Evolutionary conservation across 2,329 filamentous ascomycete species (phyloP).

Genomic region (Fusarium devonianum): DNA sequence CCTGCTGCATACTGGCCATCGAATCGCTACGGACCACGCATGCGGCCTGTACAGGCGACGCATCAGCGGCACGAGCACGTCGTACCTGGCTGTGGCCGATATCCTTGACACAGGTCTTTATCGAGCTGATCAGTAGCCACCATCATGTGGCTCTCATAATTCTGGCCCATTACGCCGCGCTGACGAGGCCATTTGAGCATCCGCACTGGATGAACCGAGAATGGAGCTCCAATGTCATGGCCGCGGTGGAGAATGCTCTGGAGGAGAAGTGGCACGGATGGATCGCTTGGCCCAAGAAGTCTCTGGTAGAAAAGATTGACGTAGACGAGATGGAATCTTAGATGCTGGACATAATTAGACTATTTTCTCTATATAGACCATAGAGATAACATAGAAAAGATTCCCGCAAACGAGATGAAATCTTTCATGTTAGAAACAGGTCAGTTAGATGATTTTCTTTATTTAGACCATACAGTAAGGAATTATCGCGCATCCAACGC

Average conservation of each 20-base stretch:
- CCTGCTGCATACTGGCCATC: constrained; percentile 20
- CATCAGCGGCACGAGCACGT: neutral
- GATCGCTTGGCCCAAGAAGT: constrained; percentile 22
- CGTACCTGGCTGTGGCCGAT: constrained; percentile 29
- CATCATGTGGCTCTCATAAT: constrained; percentile 25
- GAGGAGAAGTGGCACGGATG: constrained; percentile 20
- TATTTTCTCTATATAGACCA: too few species aligned
- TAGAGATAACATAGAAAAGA: too few species aligned
- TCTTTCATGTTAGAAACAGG: too few species aligned
- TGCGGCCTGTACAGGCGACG: neutral
- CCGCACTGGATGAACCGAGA: constrained; percentile 20
- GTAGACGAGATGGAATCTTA: constrained; percentile 22
- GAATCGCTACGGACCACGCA: constrained; percentile 19
- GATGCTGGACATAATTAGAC: too few species aligned
- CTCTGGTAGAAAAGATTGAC: constrained; percentile 12
- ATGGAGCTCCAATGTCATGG: constrained; percentile 17
- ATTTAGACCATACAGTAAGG: too few species aligned
- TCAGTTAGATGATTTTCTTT: too few species aligned
- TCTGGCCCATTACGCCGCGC: constrained; percentile 19
- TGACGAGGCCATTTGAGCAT: constrained; percentile 23
- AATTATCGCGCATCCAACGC: too few species aligned
- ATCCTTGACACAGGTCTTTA: constrained; percentile 20
- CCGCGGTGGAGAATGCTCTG: constrained; percentile 4
- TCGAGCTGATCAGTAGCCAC: constrained; percentile 18
- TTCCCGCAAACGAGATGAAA: too few species aligned